A percentile compares a stretch with the other conserved stretches of the same genome.
These are phyloP conservation scores for Mortierella sp. DNA, from an alignment of 371 early-diverging fungal genomes.

Conservation along the genomic window DNA sequence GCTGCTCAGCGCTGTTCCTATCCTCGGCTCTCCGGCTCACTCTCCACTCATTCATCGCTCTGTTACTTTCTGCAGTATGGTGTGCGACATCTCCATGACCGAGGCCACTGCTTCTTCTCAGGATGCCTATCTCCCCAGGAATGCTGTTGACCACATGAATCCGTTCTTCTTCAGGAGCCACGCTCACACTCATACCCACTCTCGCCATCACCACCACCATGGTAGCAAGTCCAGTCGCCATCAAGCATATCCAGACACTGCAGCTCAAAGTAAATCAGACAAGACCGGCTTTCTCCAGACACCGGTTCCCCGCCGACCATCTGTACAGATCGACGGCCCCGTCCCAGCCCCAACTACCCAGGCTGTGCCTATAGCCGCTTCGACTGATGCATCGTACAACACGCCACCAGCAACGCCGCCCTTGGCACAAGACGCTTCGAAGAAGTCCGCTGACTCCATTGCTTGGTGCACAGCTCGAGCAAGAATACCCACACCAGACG, in stretches of 20 bases:
- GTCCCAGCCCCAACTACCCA: constrained; percentile 1
- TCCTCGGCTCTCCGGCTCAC: neutral
- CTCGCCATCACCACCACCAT: constrained; percentile 3
- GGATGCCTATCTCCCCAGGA: constrained; percentile 33
- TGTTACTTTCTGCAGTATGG: constrained; percentile 16
- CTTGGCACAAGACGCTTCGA: constrained; percentile 6
- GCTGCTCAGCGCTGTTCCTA: neutral
- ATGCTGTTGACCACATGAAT: constrained; percentile 45
- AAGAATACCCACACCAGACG: constrained; percentile 86
- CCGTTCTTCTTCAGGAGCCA: constrained; percentile 47
- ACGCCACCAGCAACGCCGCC: constrained; percentile 49
- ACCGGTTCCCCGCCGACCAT: constrained; percentile 33
- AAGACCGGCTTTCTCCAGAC: constrained; percentile 22
- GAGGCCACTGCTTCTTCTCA: constrained; percentile 19
- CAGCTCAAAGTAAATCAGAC: neutral
- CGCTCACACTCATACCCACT: constrained; percentile 12
- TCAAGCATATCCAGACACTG: constrained; percentile 4
- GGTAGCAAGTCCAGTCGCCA: neutral
- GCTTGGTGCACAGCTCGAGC: constrained; percentile 65
- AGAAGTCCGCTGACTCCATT: constrained; percentile 16
- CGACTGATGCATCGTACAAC: constrained; percentile 17
- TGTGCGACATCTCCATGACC: constrained; percentile 39
- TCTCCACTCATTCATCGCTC: neutral
- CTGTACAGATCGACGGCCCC: constrained; percentile 17
- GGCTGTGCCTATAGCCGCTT: neutral